phyloP scores from a whole-genome alignment of 2,329 filamentous ascomycete species.

The Dothidotthia symphoricarpi region DNA sequence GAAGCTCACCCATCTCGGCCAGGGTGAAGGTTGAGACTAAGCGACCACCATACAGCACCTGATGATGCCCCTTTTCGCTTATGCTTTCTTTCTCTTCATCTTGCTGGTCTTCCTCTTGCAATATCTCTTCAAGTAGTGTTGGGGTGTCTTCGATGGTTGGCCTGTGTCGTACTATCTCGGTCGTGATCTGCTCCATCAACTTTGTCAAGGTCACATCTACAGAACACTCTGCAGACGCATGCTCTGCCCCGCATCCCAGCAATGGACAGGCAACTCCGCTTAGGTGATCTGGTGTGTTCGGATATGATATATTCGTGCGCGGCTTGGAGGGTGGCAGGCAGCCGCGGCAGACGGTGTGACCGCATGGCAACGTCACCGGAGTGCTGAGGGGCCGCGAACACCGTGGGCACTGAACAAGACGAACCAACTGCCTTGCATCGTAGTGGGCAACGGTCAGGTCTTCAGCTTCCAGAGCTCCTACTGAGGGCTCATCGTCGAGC shows the following conservation, averaged over 20 bases:
- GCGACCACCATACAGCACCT: conserved; percentile 55
- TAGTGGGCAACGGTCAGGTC: conserved; percentile 49
- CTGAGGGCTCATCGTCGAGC: conserved; percentile 40
- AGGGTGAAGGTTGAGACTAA: conserved; percentile 66
- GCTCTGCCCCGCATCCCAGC: conserved; percentile 63
- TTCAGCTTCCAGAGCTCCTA: conserved; percentile 34
- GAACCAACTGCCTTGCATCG: conserved; percentile 64
- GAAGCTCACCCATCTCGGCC: conserved; percentile 60
- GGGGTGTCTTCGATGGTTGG: conserved; percentile 35
- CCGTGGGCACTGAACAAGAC: conserved; percentile 72
- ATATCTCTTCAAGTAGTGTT: conserved; percentile 45
- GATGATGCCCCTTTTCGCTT: conserved; percentile 29
- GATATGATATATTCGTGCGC: conserved; percentile 74
- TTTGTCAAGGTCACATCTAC: conserved; percentile 75
- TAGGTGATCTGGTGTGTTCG: conserved; percentile 63
- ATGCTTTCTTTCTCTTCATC: conserved; percentile 38
- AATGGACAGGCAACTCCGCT: conserved; percentile 76
- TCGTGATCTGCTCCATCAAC: conserved; percentile 55
- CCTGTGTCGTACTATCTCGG: conserved; percentile 50
- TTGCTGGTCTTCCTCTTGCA: conserved; percentile 37
- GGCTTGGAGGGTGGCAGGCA: conserved; percentile 69
- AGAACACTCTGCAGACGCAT: conserved; percentile 73
- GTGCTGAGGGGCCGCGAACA: conserved; percentile 68
- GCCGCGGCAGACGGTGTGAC: conserved; percentile 69
- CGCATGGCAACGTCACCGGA: conserved; percentile 78